Evolutionary conservation across 2,329 filamentous ascomycete species (phyloP).

Genomic region (Cordyceps militaris): DNA sequence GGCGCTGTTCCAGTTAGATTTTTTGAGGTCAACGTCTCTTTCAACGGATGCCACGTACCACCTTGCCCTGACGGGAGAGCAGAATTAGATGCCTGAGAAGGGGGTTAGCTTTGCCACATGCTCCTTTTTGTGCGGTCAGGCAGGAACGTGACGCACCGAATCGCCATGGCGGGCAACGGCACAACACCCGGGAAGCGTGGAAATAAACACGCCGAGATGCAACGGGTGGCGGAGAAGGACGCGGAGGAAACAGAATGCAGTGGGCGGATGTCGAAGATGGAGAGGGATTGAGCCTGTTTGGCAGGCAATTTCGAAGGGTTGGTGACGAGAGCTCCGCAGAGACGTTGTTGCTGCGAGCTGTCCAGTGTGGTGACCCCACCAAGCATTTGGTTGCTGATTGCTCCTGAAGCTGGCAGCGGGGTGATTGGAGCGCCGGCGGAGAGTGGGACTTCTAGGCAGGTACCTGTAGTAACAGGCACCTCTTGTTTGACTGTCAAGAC

Average conservation of each 20-base stretch:
- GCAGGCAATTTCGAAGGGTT: conserved; percentile 18
- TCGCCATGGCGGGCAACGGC: conserved; percentile 32
- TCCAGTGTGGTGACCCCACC: conserved; percentile 3
- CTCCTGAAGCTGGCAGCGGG: background rate
- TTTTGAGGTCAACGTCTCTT: background rate
- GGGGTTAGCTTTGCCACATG: conserved; percentile 8
- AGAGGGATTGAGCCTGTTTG: conserved; percentile 9
- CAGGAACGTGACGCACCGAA: conserved; percentile 31
- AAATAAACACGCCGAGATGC: background rate
- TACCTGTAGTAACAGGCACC: background rate
- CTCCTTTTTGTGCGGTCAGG: conserved; percentile 9
- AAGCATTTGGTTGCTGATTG: background rate
- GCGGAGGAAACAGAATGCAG: background rate
- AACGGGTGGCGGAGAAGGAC: conserved; percentile 18
- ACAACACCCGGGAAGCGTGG: conserved; percentile 13
- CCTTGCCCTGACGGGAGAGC: conserved; percentile 97
- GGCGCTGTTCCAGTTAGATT: conserved; percentile 54
- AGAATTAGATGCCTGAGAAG: conserved; percentile 82
- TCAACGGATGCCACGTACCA: conserved; percentile 55
- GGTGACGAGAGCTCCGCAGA: conserved; percentile 19
- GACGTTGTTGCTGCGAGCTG: conserved; percentile 3
- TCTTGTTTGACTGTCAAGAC: no score
- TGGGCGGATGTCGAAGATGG: background rate
- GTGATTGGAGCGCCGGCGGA: background rate
- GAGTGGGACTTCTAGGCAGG: background rate